Base-by-base conservation (phyloP, 2,329 filamentous ascomycete genomes). In the Scolecobasidium constrictum region DNA sequence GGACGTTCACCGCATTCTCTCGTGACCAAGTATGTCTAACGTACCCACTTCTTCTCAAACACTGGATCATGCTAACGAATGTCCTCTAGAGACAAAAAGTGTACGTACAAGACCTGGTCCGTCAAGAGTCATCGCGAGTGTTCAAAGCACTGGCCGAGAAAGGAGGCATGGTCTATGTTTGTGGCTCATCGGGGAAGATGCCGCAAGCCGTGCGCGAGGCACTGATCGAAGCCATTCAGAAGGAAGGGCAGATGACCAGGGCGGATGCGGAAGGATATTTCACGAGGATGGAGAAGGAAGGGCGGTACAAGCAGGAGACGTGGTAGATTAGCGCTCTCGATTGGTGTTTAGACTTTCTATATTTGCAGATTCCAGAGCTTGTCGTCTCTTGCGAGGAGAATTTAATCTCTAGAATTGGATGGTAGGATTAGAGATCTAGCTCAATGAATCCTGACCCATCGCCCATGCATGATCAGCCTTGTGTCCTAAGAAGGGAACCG, bases 141-240 rank as follows among this genome's bases (percentile, higher is more conserved):
- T 74, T 68, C 50, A 55, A 65, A 12, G 56, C 74, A n/a, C 55
- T 84, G 4, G 59, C 68, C 26, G 63, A 69, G 26, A 54, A 64
- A 11, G 51, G 60, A 1, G 79, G 77, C 0, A 68, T 75, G 12
- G 65, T 77, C 1, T 75, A 70, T 49, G 64, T 78, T 16, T 77
- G 73, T 52, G 75, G 74, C 11, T 75, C 73, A 0, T 81, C 77
- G 0, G 81, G 81, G 1, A 74, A 72, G 46, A 86, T 86, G 81
- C 81, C 81, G 2, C 75, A 78, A 52, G 78, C 77, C 9, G 76
- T 86, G 1, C 66, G 79, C 15, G 73, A 78, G 53, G 78, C 80
- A 4, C 61, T 86, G 19, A 65, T 79, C n/a, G 76, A 81, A 53
- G 66, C 71, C 3, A 71, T 84, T 45, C 60, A 61, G 36, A 53